Percentiles rank a stretch among this genome's conserved stretches.
Conservation (phyloP, 2,329 filamentous ascomycete genomes). For the Corniculantispora saksenae region DNA sequence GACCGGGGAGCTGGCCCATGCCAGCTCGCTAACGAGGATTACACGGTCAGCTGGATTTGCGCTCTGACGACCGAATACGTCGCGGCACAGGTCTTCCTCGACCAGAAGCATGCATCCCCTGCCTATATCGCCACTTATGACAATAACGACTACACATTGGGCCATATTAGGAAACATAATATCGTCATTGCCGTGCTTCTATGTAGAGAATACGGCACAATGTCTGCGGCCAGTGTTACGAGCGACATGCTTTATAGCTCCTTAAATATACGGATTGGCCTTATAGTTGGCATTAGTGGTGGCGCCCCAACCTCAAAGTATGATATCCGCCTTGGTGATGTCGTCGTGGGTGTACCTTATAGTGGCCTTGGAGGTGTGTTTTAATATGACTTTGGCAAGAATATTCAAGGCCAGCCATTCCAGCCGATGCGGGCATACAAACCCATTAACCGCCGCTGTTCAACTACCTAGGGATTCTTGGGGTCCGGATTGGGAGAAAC, state of each 20-base stretch:
- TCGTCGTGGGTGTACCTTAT: constrained; percentile 15
- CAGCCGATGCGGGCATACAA: too few species aligned
- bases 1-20: background rate
- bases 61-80: constrained; percentile 25
- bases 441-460: too few species aligned
- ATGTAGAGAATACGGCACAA: constrained; percentile 27
- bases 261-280: constrained; percentile 1
- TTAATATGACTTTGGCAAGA: constrained; percentile 19
- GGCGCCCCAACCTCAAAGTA: constrained; percentile 13
- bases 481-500: too few species aligned
- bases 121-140: constrained; percentile 18
- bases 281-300: constrained; percentile 23
- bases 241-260: background rate
- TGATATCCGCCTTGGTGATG: constrained; percentile 21
- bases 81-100: constrained; percentile 26
- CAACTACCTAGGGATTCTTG: too few species aligned
- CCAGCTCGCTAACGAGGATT: constrained; percentile 21
- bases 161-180: constrained; percentile 29
- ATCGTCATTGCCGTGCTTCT: constrained; percentile 33
- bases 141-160: constrained; percentile 29
- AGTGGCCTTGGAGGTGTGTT: background rate
- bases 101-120: constrained; percentile 23
- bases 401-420: constrained; percentile 9
- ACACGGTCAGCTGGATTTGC: constrained; percentile 31
- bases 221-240: background rate